Evolutionary conservation across 768 basidiomycete species (phyloP), one percentile per base, ranked within the genome.

Genomic region (Mrakia blollopis): DNA sequence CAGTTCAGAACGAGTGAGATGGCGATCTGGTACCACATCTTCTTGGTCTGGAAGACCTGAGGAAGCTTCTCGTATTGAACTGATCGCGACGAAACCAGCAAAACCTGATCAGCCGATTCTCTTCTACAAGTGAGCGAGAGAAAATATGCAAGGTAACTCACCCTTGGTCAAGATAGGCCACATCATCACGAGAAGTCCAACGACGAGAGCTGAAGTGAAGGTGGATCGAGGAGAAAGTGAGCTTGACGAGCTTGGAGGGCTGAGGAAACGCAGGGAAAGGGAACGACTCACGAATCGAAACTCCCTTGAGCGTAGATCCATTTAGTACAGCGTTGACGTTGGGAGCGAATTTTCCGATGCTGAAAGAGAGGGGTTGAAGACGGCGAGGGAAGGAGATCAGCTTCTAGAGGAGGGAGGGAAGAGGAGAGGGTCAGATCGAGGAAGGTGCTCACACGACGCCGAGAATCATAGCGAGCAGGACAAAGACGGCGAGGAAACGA

Each of bases 151-250:
- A 50, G 47, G 5, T 6, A 11, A 41, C 47, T 50, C 16, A 50
- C 47, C 47, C 79, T 85, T 85, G 41, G 84, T 83, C 39, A 86
- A 80, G 37, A 90, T 87, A 2, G 92, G 92, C 91, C 91, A 92
- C 91, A 93, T 93, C 89, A 94, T 94, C 72, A 93, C 85, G 25
- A 93, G 87, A 52, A 94, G 87, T 0, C 92, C 93, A 60, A 93
- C 85, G 23, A 90, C 90, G 65, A 93, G 91, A 1, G 92, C 92
- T 93, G 78, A 21, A 7, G 18, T 9, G 5, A 30, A 47, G 35
- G 7, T 39, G 25, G 32, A 7, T 7, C 32, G 39, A 41, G 39
- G n/a, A 35, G 63, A 65, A 35, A 9, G 32, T 65, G 32, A 65
- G 63, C 21, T 1, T 62, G 13, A 2, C 9, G n/a, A 65, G 63